These are phyloP conservation scores for Nitzschia putrida DNA, from an alignment of 108 stramenopile species.

Conservation along the genomic window DNA sequence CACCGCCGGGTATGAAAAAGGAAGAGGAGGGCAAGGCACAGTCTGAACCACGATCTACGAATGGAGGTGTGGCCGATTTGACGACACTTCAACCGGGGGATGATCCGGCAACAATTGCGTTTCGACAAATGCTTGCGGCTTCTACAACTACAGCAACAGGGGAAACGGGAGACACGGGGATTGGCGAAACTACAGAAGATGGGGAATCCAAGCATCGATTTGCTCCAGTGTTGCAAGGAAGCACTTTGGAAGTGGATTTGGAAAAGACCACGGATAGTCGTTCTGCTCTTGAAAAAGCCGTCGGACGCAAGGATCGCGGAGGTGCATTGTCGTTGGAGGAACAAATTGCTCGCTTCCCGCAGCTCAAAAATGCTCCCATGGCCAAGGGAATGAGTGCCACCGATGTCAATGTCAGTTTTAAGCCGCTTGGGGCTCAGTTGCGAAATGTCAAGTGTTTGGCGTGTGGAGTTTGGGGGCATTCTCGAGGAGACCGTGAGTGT, in stretches of 20 bases:
- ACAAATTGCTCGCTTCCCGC: slow-evolving; percentile 80
- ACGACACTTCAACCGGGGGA: slow-evolving; percentile 67
- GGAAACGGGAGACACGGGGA: not conserved
- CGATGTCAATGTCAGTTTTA: slow-evolving; percentile 65
- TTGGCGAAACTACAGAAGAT: slow-evolving; percentile 2
- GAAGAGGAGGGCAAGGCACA: slow-evolving; percentile 3
- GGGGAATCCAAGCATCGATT: slow-evolving; percentile 14
- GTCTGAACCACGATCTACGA: not conserved
- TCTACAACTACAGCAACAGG: not conserved
- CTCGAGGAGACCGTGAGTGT: slow-evolving; percentile 80
- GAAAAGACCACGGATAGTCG: slow-evolving; percentile 22
- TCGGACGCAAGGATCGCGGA: slow-evolving; percentile 61
- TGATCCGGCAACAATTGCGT: slow-evolving; percentile 82
- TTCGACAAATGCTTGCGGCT: slow-evolving; percentile 65
- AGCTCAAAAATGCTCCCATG: slow-evolving; percentile 79
- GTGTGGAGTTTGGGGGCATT: slow-evolving; percentile 86
- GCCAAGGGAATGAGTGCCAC: slow-evolving; percentile 50
- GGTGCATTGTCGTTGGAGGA: slow-evolving; percentile 59
- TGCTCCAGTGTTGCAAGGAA: slow-evolving; percentile 44
- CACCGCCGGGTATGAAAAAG: slow-evolving; percentile 63
- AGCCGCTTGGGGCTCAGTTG: slow-evolving; percentile 73
- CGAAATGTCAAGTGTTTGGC: slow-evolving; percentile 78
- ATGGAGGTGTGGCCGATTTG: slow-evolving; percentile 11
- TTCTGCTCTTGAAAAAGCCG: slow-evolving; percentile 76
- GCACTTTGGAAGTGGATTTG: slow-evolving; percentile 22